These are phyloP conservation scores for Erysimum pusillum DNA, from an alignment of 441 rosid species.

Conservation along the genomic window DNA sequence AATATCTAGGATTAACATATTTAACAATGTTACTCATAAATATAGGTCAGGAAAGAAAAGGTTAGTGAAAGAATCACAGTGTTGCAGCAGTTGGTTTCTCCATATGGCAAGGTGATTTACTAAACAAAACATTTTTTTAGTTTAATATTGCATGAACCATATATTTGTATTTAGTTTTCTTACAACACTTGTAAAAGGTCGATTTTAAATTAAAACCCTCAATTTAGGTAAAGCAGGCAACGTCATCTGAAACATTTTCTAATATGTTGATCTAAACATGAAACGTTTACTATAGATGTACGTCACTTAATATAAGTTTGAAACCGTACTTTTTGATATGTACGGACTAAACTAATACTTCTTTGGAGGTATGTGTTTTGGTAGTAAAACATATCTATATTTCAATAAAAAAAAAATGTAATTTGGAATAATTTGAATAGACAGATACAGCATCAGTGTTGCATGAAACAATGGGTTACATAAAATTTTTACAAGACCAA, in stretches of 20 bases:
- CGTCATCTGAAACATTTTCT: not conserved
- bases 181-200: not conserved
- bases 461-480: conserved; percentile 86
- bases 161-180: not conserved
- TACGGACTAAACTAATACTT: not conserved
- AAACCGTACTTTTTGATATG: not conserved
- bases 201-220: not conserved
- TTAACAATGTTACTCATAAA: not conserved
- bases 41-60: conserved; percentile 64
- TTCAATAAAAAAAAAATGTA: not conserved
- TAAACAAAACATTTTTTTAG: not conserved
- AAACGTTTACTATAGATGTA: not conserved
- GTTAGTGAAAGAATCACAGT: conserved; percentile 68
- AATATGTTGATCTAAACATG: not conserved
- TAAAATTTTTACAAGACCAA: conserved; percentile 81
- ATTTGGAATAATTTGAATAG: conserved; percentile 46
- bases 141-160: not conserved
- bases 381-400: not conserved
- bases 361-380: not conserved
- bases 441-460: conserved; percentile 83
- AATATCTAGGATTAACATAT: not conserved
- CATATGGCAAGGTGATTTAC: conserved; percentile 72
- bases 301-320: not conserved
- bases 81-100: conserved; percentile 80
- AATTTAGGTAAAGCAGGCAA: not conserved